Conservation (phyloP, 2,329 filamentous ascomycete genomes). For the Fusarium sp. region DNA sequence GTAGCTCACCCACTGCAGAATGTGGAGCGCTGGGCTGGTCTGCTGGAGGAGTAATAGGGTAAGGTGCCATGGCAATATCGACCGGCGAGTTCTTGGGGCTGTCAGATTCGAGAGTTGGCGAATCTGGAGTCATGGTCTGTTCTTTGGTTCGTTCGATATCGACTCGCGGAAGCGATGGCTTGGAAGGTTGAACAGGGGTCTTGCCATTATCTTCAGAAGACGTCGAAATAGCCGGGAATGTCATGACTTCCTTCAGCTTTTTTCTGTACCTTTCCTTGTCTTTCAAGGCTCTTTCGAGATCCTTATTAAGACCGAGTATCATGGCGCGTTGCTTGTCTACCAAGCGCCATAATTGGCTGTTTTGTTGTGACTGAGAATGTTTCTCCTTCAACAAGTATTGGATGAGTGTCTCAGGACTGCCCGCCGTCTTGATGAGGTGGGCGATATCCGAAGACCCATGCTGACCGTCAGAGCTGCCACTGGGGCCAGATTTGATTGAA, state of each 20-base stretch:
- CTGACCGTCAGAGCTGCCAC: constrained; percentile 65
- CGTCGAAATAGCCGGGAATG: constrained; percentile 49
- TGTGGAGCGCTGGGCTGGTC: constrained; percentile 55
- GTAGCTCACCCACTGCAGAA: constrained; percentile 59
- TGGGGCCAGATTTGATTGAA: constrained; percentile 66
- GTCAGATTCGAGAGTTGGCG: constrained; percentile 61
- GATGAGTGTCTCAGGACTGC: constrained; percentile 88
- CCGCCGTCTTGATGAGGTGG: constrained; percentile 81
- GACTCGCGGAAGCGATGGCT: constrained; percentile 34
- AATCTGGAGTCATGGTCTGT: constrained; percentile 50
- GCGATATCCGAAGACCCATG: constrained; percentile 78
- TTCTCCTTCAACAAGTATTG: constrained; percentile 92
- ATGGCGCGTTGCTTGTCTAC: constrained; percentile 96
- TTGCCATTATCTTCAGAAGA: constrained; percentile 36
- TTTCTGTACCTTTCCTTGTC: constrained; percentile 95
- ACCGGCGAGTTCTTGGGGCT: constrained; percentile 66
- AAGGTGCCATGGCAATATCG: constrained; percentile 66
- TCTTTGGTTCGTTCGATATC: constrained; percentile 41
- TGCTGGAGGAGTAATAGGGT: constrained; percentile 71
- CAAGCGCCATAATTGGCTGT: constrained; percentile 90
- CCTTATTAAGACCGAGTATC: constrained; percentile 93
- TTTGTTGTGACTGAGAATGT: constrained; percentile 86
- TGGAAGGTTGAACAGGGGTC: constrained; percentile 11
- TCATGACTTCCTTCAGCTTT: constrained; percentile 81
- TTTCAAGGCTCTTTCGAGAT: constrained; percentile 87